phyloP scores from a whole-genome alignment of 108 stramenopile genomes.

The Nannochloropsis gaditana region DNA sequence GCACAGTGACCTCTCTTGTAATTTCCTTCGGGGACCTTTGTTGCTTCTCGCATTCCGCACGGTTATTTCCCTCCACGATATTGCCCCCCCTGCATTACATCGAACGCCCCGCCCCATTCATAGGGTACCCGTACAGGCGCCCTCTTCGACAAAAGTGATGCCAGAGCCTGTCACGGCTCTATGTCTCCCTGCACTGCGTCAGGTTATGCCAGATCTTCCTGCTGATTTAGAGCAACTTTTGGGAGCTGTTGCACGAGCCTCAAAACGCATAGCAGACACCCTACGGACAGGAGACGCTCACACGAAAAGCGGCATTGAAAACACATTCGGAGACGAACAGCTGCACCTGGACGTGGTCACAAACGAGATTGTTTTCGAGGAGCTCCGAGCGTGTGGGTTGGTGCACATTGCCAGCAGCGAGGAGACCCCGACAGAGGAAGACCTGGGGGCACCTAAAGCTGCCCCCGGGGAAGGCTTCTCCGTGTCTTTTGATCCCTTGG shows the following conservation, averaged over 20 bases:
- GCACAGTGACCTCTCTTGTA: no score
- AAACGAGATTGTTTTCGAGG: constrained; percentile 61
- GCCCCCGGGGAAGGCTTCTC: constrained; percentile 51
- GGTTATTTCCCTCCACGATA: no score
- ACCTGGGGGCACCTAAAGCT: constrained; percentile 36
- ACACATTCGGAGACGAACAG: constrained; percentile 72
- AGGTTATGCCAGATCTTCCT: neutral
- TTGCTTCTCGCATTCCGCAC: no score
- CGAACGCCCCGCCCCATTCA: no score
- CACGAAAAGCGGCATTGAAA: constrained; percentile 61
- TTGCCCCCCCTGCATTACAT: no score
- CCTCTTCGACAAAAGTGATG: no score
- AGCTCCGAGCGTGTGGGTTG: constrained; percentile 34
- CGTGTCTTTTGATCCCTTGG: constrained; percentile 56
- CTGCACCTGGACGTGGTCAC: constrained; percentile 71
- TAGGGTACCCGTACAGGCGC: no score
- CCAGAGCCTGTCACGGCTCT: neutral
- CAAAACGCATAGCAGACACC: neutral
- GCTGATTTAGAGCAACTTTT: neutral
- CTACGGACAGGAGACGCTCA: constrained; percentile 29
- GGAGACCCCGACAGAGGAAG: constrained; percentile 41
- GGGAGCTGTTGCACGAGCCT: neutral
- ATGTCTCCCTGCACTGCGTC: neutral
- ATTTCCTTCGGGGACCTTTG: no score
- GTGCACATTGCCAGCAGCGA: constrained; percentile 39